Evolutionary conservation across 164 flowering plant species (phyloP), one percentile per base, ranked within the genome.

Genomic region (Euptelea pleiosperma): DNA sequence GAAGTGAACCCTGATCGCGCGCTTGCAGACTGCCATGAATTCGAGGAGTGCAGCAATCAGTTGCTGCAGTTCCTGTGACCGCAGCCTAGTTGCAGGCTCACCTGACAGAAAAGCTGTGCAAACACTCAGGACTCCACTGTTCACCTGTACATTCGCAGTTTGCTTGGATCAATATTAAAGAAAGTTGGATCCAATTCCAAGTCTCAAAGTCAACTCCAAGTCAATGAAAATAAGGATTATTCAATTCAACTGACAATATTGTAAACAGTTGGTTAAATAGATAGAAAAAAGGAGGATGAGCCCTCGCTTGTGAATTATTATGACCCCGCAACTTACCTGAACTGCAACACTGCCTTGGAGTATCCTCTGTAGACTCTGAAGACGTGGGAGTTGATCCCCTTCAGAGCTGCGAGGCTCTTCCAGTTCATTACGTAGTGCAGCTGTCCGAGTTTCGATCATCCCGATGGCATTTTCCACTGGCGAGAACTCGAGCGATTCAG

Each of bases 321-420:
- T 37, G 31, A 29, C 61, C 6, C 45, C 21, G 29, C 3, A 16
- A 58, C 83, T 75, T 61, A 91, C 99, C 71, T 93, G 99, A 61
- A 93, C 99, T 11, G 99, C 99, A 52, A 93, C 99, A 75, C 97
- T 91, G 75, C 99, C 97, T 76, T 93, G 99, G 34, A 93, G 97
- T 74, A 93, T 93, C 67, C 99, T 86, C 69, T 93, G 99, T 15
- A 91, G 76, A 73, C 96, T 86, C 70, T 93, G 97, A 30, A 93
- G 86, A 18, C 99, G 91, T 48, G 97, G 99, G 36, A 93, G 96
- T 66, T 91, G 99, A 72, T 93, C 99, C 6, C 96, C 99, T 61
- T 93, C 99, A 42, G 97, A 85, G 73, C 96, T 88, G 52, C 96
- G 95, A 42, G 99, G 99, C 76, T 90, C 99, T 67, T 93, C 99